Base-by-base conservation (phyloP, 257 asterid species). In the Echium plantagineum region DNA sequence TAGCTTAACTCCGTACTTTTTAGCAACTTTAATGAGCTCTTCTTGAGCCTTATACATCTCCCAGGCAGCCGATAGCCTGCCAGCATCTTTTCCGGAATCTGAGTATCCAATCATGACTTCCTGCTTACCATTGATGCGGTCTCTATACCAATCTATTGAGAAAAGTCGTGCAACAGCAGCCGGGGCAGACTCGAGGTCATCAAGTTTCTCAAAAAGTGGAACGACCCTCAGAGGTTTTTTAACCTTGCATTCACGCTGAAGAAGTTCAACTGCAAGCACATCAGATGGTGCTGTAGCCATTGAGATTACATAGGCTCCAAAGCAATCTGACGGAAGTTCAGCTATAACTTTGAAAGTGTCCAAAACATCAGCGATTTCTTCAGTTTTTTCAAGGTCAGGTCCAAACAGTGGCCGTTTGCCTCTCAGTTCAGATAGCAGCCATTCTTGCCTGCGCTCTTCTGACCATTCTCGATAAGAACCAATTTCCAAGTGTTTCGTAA, bases 41-140 rank as follows among this genome's bases (percentile, higher is more conserved):
- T 77, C 85, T 64, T 80, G 85, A 64, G 85, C 78, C 74, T 77
- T 80, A 52, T 80, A 80, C 31, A 80, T 51, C 62, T 80, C 77
- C 85, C 85, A 80, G 38, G 85, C 85, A 19, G 85, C 83, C 2
- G 85, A 69, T 24, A 80, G 72, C 15, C 85, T 67, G 21, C 85
- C 85, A 28, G 85, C 85, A 72, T 80, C 85, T 69, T 80, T 80
- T 15, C 85, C 85, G 9, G 85, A 80, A 66, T 80, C 85, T 19
- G 85, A 80, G 73, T 77, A 80, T 46, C 85, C 85, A 55, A 80
- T 77, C 85, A 80, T 80, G 49, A 80, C 85, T 55, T 80, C 82
- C 69, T 80, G 85, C 54, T 77, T 80, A 24, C 82, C 80, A 7
- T 77, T 67, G 21, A 80, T 77, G 42, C 71, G 76, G 66, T 74